These are phyloP conservation scores for Globisporangium camurandrum DNA, from an alignment of 352 stramenopile genomes.

Conservation along the genomic window DNA sequence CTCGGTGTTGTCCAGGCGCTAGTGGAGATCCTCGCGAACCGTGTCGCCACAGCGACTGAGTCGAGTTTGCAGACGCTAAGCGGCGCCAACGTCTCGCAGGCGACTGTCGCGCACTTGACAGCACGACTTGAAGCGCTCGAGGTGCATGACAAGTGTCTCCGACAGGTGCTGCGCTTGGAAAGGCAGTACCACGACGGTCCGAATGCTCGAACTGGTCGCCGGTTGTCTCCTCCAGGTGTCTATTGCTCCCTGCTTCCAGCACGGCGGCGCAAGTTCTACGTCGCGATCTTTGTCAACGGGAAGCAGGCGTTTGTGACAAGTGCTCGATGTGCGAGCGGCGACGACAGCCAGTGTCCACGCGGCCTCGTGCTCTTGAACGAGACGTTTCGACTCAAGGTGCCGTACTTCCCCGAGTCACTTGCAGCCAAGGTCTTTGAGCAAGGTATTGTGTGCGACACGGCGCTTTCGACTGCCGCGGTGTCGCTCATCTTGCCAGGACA, in stretches of 20 bases:
- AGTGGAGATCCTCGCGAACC: slow-evolving; percentile 23
- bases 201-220: background rate
- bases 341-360: background rate
- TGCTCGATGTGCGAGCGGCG: background rate
- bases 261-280: slow-evolving; percentile 20
- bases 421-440: slow-evolving; percentile 41
- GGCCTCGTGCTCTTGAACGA: slow-evolving; percentile 43
- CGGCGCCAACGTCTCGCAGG: background rate
- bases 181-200: background rate
- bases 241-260: background rate
- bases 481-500: slow-evolving; percentile 45
- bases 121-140: slow-evolving; percentile 25
- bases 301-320: slow-evolving; percentile 29
- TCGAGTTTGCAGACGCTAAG: background rate
- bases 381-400: slow-evolving; percentile 31
- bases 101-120: slow-evolving; percentile 11
- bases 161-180: slow-evolving; percentile 18
- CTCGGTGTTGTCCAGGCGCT: slow-evolving; percentile 32
- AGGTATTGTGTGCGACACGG: slow-evolving; percentile 21
- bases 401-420: slow-evolving; percentile 42
- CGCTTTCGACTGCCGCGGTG: slow-evolving; percentile 42
- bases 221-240: no score
- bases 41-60: no score
- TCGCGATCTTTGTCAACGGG: slow-evolving; percentile 33
- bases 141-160: slow-evolving; percentile 25